Base-by-base conservation (phyloP, 2,329 filamentous ascomycete genomes). In the Drechmeria coniospora region DNA sequence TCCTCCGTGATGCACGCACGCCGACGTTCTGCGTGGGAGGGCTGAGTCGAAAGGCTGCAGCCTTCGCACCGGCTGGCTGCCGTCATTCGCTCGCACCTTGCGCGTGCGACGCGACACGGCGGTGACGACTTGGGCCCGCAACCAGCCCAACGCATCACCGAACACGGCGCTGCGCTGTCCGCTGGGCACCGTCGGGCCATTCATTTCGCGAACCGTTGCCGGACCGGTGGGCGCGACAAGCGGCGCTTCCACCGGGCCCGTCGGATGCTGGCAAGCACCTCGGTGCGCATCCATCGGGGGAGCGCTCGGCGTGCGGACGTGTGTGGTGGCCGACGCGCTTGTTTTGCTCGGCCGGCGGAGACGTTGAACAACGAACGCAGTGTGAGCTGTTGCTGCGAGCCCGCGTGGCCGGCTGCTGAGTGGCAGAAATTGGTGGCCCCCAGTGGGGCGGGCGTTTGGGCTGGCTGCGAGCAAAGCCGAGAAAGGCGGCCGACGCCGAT, bases 11-110 rank as follows among this genome's bases (percentile, higher is more conserved):
- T 39, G 36, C 33, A 30, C 29, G 34, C 27, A 36, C 22, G 18
- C 21, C 23, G 28, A 22, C 29, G n/a, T 27, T 26, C 16, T 27
- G 25, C 32, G 34, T 33, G 37, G 31, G 34, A 37, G 36, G 37
- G 39, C 40, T 42, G 42, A 42, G 36, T 33, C 39, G 40, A 35
- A 37, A 42, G 38, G 39, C 42, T 42, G 38, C 40, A 39, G 41
- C 26, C 25, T 26, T 28, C 24, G 30, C 28, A 30, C 23, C 33
- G 27, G 30, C 33, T n/a, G n/a, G n/a, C n/a, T 28, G 15, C 28
- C 21, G 21, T 25, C 26, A 23, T 31, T 14, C 29, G 30, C 18
- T 18, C 18, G 20, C 28, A 20, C 25, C 18, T 14, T 26, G 20
- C 24, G 22, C 21, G 30, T 28, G 23, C 22, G 19, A 32, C 30